Percentiles rank a stretch among this genome's conserved stretches.
Evolutionary conservation across 495 filamentous ascomycete species (phyloP).

Genomic region (Xeromyces bisporus): DNA sequence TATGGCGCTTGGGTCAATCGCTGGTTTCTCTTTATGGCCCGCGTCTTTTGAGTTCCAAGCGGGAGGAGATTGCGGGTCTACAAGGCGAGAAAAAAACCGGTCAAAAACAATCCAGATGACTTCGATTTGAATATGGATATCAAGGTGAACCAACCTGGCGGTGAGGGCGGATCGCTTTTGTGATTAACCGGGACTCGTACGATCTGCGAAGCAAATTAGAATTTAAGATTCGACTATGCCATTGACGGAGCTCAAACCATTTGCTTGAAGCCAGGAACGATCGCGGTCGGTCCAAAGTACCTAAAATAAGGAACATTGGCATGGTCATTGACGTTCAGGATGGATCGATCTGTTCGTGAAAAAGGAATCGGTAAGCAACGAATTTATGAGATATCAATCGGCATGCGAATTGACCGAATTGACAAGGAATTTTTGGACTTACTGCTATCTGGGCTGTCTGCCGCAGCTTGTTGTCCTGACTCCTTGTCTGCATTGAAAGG

Average conservation of each 20-base stretch:
- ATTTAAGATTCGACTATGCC: not conserved
- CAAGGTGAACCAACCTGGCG: conserved; percentile 25
- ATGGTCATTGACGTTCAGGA: conserved; percentile 25
- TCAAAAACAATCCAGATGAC: no score
- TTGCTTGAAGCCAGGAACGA: conserved; percentile 82
- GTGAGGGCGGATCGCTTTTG: conserved; percentile 30
- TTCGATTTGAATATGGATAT: no score
- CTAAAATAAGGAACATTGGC: conserved; percentile 72
- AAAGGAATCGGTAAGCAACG: no score
- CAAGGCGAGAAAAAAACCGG: not conserved
- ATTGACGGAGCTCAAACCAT: conserved; percentile 36
- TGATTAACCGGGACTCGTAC: conserved; percentile 49
- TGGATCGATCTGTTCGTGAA: conserved; percentile 18
- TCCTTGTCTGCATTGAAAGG: conserved; percentile 14
- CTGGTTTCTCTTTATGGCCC: no score
- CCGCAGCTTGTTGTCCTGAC: conserved; percentile 12
- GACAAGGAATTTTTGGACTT: conserved; percentile 10
- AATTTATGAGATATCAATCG: no score
- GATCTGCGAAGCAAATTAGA: conserved; percentile 12
- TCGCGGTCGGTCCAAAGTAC: conserved; percentile 78
- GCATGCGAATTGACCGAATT: no score
- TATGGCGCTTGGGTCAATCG: conserved; percentile 38
- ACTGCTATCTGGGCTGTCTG: conserved; percentile 27
- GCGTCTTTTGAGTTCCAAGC: no score
- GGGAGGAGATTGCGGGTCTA: conserved; percentile 21